Percentiles rank a stretch among this genome's conserved stretches.
Evolutionary conservation across 1,284 basidiomycete genomes (phyloP).

Genomic region (Cystobasidium slooffiae): DNA sequence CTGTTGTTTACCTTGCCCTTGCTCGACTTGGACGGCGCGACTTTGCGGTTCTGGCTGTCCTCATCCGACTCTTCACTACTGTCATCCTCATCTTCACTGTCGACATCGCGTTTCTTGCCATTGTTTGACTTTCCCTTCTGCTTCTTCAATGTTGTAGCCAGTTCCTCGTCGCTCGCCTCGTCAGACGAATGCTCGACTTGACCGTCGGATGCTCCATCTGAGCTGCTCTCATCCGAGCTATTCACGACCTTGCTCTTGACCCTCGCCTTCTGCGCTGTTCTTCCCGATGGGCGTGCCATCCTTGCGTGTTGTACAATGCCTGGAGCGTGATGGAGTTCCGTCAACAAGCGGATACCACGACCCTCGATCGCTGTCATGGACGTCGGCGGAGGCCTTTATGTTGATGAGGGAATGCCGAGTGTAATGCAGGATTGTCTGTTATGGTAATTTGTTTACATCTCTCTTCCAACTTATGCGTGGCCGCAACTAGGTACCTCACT

Average conservation of each 20-base stretch:
- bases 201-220: constrained; percentile 20
- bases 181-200: constrained; percentile 5
- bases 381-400: too few species aligned
- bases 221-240: constrained; percentile 17
- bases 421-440: too few species aligned
- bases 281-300: constrained; percentile 34
- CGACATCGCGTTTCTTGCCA: constrained; percentile 28
- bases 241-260: constrained; percentile 4
- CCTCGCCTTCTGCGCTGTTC: neutral
- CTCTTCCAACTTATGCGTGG: too few species aligned
- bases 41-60: constrained; percentile 27
- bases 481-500: too few species aligned
- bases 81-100: constrained; percentile 24
- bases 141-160: constrained; percentile 17
- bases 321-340: neutral
- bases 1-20: constrained; percentile 35
- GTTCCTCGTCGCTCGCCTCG: constrained; percentile 26
- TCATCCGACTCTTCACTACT: constrained; percentile 10
- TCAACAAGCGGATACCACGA: neutral
- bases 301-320: neutral
- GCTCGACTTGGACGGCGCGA: constrained; percentile 19
- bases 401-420: too few species aligned
- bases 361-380: neutral
- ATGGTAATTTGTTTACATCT: too few species aligned
- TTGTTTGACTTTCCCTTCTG: neutral